Evolutionary conservation across 805 yeast genomes (phyloP), one percentile per base, ranked within the genome.

Genomic region (Saccharomyces eubayanus): DNA sequence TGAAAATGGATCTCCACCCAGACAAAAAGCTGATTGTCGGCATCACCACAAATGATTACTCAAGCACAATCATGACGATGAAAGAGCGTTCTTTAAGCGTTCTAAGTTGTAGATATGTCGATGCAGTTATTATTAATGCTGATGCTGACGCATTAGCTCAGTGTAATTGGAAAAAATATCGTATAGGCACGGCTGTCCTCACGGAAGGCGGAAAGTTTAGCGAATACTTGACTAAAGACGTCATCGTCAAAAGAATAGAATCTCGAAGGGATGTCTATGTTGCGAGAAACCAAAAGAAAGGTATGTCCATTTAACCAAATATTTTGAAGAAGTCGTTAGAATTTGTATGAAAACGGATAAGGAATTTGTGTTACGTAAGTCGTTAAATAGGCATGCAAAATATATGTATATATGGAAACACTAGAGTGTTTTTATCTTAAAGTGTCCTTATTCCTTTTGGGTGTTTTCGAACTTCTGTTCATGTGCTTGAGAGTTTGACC

Each of bases 1-100:
- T 85, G 24, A 65, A 75, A 31, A 68, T 69, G 36, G 59, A 63
- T 24, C 79, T 81, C 0, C 57, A 62, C 4, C 67, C 62, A 2
- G 67, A 70, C 78, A 60, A 81, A 77, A 64, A 94, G 84, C 66
- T 65, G 57, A 47, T 78, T 76, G 50, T 82, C 79, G 56, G 84
- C 79, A 67, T 64, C 50, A 71, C 74, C 62, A 80, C 82, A 62
- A 82, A 82, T 60, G 81, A 82, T 63, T 95, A 47, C 28, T 24
- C 40, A 6, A 36, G 40, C 10, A 31, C 96, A 28, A 82, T 90
- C 43, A 94, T 94, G 97, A 89, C 87, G 62, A 62, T 87, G 20
- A 80, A 85, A 56, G 98, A 94, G 69, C 79, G 98, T 56, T 78
- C 91, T 0, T 73, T 94, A 56, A 89, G 97, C 68, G 91, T 90